Conservation (phyloP, 495 filamentous ascomycete genomes). For the Annulohypoxylon maeteangense region DNA sequence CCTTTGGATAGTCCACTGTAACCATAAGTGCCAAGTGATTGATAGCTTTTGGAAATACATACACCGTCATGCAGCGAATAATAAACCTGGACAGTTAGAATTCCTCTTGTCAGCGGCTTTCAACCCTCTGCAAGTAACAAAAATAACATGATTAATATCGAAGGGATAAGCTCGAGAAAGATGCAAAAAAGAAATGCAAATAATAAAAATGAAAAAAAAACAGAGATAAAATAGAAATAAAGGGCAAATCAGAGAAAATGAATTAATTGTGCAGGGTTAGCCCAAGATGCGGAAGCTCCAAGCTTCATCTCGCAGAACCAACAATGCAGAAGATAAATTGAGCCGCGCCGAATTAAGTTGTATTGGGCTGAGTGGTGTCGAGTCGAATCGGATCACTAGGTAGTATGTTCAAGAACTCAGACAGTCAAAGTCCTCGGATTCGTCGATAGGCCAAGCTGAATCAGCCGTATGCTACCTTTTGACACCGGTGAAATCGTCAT, state of each 20-base stretch:
- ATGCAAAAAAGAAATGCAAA: background rate
- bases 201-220: too few species aligned
- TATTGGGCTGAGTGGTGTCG: background rate
- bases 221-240: background rate
- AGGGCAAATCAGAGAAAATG: background rate
- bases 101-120: conserved; percentile 36
- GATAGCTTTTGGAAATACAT: conserved; percentile 32
- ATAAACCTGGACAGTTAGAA: conserved; percentile 32
- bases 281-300: conserved; percentile 20
- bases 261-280: conserved; percentile 18
- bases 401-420: conserved; percentile 7
- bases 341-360: conserved; percentile 8
- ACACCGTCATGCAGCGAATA: conserved; percentile 34
- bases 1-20: conserved; percentile 43
- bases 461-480: conserved; percentile 24
- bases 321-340: conserved; percentile 10
- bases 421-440: conserved; percentile 16
- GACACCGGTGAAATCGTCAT: conserved; percentile 22
- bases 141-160: background rate
- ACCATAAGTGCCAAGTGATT: conserved; percentile 39
- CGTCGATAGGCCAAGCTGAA: conserved; percentile 22
- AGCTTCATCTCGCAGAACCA: conserved; percentile 17
- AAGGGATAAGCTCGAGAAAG: background rate
- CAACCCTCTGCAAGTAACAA: conserved; percentile 1
- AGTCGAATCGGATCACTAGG: conserved; percentile 4